Evolutionary conservation across 345 rosid species (phyloP).

Genomic region (Dipteronia dyeriana): DNA sequence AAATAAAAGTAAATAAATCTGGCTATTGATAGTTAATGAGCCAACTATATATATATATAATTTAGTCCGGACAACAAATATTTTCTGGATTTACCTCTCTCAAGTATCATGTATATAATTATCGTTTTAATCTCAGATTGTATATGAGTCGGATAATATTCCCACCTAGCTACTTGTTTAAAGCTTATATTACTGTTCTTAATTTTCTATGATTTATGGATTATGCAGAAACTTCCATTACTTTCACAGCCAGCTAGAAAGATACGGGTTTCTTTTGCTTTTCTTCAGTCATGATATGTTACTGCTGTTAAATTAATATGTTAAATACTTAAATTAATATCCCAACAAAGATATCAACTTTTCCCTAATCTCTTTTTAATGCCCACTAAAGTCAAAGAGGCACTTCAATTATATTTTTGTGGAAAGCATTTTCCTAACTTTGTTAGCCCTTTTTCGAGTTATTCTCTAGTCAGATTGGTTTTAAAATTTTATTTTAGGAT

Average conservation of each 20-base stretch:
- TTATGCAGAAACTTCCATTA: constrained; percentile 3
- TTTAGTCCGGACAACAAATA: too few species aligned
- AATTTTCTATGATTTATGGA: constrained; percentile 13
- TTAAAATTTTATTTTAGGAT: too few species aligned
- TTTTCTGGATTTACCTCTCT: too few species aligned
- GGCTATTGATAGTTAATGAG: too few species aligned
- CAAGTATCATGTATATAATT: not conserved
- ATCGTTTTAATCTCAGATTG: constrained; percentile 2
- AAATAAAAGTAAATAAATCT: too few species aligned
- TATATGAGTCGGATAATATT: constrained; percentile 19
- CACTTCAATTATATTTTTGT: too few species aligned
- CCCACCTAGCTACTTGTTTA: not conserved
- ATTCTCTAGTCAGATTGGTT: too few species aligned
- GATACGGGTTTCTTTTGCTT: constrained; percentile 16
- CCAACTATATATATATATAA: too few species aligned
- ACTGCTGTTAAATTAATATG: too few species aligned
- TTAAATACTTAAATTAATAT: not conserved
- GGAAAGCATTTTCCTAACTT: too few species aligned
- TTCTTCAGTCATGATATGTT: not conserved
- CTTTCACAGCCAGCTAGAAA: not conserved
- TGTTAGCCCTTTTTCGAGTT: too few species aligned
- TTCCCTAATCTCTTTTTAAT: not conserved
- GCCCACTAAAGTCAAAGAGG: too few species aligned
- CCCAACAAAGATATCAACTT: not conserved
- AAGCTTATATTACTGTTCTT: not conserved